Base-by-base conservation (phyloP, 179 eudicot species). In the Monotropa hypopitys region DNA sequence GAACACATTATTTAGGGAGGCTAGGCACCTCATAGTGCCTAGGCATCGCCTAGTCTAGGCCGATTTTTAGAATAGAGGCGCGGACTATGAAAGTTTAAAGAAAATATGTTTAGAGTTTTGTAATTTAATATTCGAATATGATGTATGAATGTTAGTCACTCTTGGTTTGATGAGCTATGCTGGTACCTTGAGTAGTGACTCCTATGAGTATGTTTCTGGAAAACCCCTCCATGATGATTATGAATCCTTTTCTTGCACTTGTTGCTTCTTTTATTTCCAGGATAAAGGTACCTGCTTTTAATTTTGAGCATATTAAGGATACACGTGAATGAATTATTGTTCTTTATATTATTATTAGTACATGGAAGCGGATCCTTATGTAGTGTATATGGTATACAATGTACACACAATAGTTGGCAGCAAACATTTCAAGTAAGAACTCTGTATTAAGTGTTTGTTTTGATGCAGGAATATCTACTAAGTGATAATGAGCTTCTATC, bases 391-490 rank as follows among this genome's bases (percentile, higher is more conserved):
- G 38, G 23, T 10, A 26, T 59, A 6, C 65, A 26, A 11, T 59
- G n/a, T 23, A 70, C 0, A 30, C 51, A 18, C 59, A 68, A 43
- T 61, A 47, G 71, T 28, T 84, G 85, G 73, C 77, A 68, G 59
- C 78, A 78, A 72, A 53, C 78, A 69, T 54, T 67, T 81, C 71
- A 83, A 78, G 69, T 78, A 80, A 81, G 85, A 79, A 62, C 82
- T 88, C 84, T 82, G 71, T 86, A 81, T 90, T 89, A 89, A 94
- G 89, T 84, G 81, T 88, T 90, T 89, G 84, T 88, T 92, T 94
- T 92, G 88, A 86, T 91, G 97, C 98, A 94, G 97, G 98, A 88
- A 84, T 87, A 67, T 84, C 81, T 81, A 71, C 79, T 75, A 82
- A 76, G 83, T 88, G 84, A 83, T 79, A 66, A 72, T 85, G 96